Conservation (phyloP, 2,329 filamentous ascomycete genomes). For the Colletotrichum gloeosporioides region DNA sequence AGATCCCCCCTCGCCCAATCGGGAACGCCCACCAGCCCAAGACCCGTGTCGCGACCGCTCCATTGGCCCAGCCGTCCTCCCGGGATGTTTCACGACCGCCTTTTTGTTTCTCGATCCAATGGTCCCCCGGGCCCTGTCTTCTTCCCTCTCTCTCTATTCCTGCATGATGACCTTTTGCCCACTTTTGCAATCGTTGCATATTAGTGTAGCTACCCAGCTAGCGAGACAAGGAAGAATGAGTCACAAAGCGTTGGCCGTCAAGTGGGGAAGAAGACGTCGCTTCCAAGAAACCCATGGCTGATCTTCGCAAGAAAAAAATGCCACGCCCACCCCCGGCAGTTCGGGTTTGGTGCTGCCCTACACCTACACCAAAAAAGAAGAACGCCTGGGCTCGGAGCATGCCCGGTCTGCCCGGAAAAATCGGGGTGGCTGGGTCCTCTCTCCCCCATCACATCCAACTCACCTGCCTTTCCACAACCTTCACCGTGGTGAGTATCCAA, state of each 20-base stretch:
- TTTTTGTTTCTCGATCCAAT: conserved; percentile 17
- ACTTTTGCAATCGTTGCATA: neutral
- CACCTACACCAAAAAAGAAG: neutral
- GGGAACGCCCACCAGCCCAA: neutral
- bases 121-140: neutral
- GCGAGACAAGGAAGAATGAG: conserved; percentile 5
- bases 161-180: neutral
- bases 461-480: neutral
- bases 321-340: neutral
- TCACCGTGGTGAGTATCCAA: neutral
- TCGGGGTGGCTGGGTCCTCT: neutral
- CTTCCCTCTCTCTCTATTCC: neutral
- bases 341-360: neutral
- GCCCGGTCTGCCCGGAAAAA: neutral
- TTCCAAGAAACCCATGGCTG: neutral
- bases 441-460: neutral
- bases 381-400: neutral
- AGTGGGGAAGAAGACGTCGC: neutral
- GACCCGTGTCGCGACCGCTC: conserved; percentile 8
- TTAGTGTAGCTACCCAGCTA: neutral
- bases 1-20: conserved; percentile 10
- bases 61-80: conserved; percentile 20
- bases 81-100: conserved; percentile 20
- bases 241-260: neutral
- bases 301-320: neutral